Base-by-base conservation (phyloP, 83 land plant genomes). In the Isoetes engelmannii region DNA sequence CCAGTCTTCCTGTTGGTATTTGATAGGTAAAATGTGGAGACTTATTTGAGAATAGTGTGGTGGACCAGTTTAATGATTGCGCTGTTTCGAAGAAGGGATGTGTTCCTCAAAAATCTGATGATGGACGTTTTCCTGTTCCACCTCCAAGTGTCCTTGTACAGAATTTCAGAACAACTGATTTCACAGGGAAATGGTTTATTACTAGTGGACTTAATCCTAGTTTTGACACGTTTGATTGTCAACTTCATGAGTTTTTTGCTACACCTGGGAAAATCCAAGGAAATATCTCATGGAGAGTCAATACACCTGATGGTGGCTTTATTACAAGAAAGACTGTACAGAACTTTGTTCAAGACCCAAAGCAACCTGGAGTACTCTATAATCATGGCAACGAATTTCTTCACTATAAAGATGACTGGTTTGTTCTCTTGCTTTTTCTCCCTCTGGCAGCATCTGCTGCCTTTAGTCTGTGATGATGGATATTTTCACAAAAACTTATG, bases 371-470 rank as follows among this genome's bases (percentile, higher is more conserved):
- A 19, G 65, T 81, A 41, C 82, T 94, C 7, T 84, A 80, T 75
- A 90, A 94, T 72, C 92, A 94, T 77, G 86, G 84, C 68, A 90
- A 90, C 63, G 97, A 91, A 70, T 94, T 84, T 75, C 88, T 94
- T 62, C 93, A 94, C 69, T 90, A 94, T 66, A 77, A 88, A 79
- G 99, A 94, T 74, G 99, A 94, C 73, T 94, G 99, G 99, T 93
- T 68, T 55, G 21, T 15, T 51, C 54, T 51, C 54, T 51, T 15
- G 12, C 54, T 51, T 15, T 51, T 15, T 51, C 54, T 51, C 54
- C 15, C 54, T 51, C 54, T 51, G n/a, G 0, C 53, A 7, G n/a
- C 15, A 10, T 51, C 3, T 51, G n/a, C 15, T 15, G 0, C 1
- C 54, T 15, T 51, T 15, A 12, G n/a, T 3, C 0, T 0, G n/a